Percentiles rank a stretch among this genome's conserved stretches.
Evolutionary conservation across 2,329 filamentous ascomycete species (phyloP).

Genomic region (Colletotrichum lindemuthianum): DNA sequence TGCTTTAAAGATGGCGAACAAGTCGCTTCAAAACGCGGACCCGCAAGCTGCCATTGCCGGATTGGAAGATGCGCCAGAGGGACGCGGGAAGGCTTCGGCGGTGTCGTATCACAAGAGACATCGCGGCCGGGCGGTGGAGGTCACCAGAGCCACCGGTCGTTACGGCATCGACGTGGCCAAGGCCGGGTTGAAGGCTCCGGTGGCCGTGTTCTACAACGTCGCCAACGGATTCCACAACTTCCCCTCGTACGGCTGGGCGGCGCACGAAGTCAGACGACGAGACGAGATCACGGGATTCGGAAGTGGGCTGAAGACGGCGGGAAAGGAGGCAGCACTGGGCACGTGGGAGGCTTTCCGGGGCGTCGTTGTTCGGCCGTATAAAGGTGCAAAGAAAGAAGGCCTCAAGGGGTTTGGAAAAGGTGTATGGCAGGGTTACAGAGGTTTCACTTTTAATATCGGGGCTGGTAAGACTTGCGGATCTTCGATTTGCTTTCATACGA

Average conservation of each 20-base stretch:
- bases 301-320: constrained; percentile 67
- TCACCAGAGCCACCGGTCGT: constrained; percentile 57
- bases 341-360: constrained; percentile 77
- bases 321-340: constrained; percentile 71
- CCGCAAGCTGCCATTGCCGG: constrained; percentile 17
- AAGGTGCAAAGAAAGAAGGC: constrained; percentile 71
- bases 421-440: constrained; percentile 55
- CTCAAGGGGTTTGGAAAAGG: constrained; percentile 71
- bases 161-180: constrained; percentile 69
- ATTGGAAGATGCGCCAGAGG: neutral
- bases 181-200: constrained; percentile 70
- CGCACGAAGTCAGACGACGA: constrained; percentile 70
- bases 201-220: constrained; percentile 74
- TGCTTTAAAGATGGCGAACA: constrained; percentile 45
- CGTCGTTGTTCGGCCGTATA: constrained; percentile 70
- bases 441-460: constrained; percentile 55
- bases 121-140: constrained; percentile 37
- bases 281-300: constrained; percentile 75
- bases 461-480: constrained; percentile 40
- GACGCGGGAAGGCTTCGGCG: constrained; percentile 1
- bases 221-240: constrained; percentile 80
- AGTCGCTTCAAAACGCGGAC: constrained; percentile 63
- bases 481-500: too few relatives aligned
- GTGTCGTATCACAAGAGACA: neutral
- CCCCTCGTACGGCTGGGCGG: constrained; percentile 72